These are phyloP conservation scores for Penicillium janthinellum DNA, from an alignment of 2,329 filamentous ascomycete genomes.

Conservation along the genomic window DNA sequence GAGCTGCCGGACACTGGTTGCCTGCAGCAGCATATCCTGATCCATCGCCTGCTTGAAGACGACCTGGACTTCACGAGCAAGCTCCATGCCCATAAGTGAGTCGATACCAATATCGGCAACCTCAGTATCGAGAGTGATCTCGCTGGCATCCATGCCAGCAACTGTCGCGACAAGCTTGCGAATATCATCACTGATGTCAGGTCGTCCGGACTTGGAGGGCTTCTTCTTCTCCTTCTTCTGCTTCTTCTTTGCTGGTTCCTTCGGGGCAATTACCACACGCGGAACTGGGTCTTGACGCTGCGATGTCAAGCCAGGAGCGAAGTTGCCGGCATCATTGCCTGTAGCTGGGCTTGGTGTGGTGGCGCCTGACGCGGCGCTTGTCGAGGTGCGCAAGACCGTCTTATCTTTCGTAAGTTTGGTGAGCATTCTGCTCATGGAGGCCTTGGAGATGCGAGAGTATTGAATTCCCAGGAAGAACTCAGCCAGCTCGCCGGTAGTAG, in stretches of 20 bases:
- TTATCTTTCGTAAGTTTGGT: conserved; percentile 1
- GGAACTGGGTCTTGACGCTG: background rate
- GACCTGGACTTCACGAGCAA: conserved; percentile 46
- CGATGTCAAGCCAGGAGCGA: background rate
- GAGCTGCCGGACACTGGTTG: background rate
- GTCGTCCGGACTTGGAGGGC: background rate
- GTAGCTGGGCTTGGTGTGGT: background rate
- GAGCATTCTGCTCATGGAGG: conserved; percentile 22
- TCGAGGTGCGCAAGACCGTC: background rate
- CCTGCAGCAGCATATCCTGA: conserved; percentile 20
- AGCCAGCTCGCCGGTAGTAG: conserved; percentile 24
- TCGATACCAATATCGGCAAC: conserved; percentile 54
- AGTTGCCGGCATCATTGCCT: background rate
- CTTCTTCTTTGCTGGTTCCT: background rate
- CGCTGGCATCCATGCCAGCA: conserved; percentile 39
- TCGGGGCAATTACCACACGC: background rate
- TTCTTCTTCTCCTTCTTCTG: background rate
- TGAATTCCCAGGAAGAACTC: conserved; percentile 38
- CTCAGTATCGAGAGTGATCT: conserved; percentile 40
- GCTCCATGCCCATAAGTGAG: conserved; percentile 55
- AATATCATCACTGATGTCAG: background rate
- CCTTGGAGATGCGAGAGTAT: conserved; percentile 29
- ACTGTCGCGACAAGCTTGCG: conserved; percentile 10
- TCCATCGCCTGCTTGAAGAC: conserved; percentile 33
- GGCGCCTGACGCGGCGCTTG: background rate